Percentiles rank a stretch among this genome's conserved stretches.
These are phyloP conservation scores for Chenopodium quinoa DNA, from an alignment of 148 eudicot species.

Conservation along the genomic window DNA sequence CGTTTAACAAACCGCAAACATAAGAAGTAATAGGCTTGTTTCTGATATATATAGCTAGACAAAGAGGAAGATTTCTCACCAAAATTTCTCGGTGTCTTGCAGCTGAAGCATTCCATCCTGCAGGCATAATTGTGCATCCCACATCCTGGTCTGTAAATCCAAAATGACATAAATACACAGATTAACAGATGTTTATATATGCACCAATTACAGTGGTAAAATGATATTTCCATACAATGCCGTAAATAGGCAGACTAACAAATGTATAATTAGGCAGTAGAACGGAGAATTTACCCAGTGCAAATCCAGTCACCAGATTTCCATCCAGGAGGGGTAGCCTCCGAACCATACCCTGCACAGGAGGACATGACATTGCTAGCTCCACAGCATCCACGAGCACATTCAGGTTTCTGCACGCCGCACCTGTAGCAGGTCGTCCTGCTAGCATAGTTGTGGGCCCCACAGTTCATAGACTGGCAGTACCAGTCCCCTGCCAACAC, in stretches of 20 bases:
- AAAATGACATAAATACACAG: neutral
- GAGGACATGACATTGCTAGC: constrained; percentile 24
- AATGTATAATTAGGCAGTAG: no score
- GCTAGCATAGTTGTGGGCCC: constrained; percentile 89
- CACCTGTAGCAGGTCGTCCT: constrained; percentile 63
- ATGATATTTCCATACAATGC: neutral
- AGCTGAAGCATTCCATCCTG: constrained; percentile 67
- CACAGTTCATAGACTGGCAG: constrained; percentile 60
- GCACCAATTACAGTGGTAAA: neutral
- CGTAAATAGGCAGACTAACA: neutral
- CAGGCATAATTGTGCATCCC: constrained; percentile 80
- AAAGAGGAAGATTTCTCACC: constrained; percentile 35
- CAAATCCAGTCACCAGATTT: constrained; percentile 89
- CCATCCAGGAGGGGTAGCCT: constrained; percentile 64
- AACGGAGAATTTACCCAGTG: constrained; percentile 34
- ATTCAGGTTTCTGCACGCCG: constrained; percentile 38
- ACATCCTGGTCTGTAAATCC: constrained; percentile 51
- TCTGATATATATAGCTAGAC: constrained; percentile 13
- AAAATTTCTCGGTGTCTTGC: constrained; percentile 54
- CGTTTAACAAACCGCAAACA: neutral
- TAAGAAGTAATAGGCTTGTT: constrained; percentile 1
- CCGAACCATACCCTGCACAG: constrained; percentile 31
- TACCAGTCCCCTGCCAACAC: constrained; percentile 88
- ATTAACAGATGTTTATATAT: neutral
- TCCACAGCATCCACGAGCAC: constrained; percentile 25